Conservation (phyloP, 768 basidiomycete genomes). For the Boletus subparvulus region DNA sequence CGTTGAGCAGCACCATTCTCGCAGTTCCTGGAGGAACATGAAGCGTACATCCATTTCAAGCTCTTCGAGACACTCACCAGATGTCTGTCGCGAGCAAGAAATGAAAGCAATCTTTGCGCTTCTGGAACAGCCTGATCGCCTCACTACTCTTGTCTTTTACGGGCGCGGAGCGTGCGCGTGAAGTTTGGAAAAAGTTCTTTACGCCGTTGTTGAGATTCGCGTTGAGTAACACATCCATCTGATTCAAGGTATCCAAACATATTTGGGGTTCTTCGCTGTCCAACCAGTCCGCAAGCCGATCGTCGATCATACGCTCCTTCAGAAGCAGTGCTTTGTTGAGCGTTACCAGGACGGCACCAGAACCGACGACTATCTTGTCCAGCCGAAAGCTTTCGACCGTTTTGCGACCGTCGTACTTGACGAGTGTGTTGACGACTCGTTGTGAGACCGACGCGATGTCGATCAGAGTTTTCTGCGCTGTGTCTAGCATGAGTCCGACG, state of each 20-base stretch:
- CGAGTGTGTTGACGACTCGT: not conserved
- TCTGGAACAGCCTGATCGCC: conserved; percentile 6
- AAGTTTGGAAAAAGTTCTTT: not conserved
- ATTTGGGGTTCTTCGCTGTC: not conserved
- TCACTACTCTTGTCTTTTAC: not conserved
- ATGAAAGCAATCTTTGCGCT: not conserved
- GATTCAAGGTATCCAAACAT: conserved; percentile 6
- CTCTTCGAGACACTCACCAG: not conserved
- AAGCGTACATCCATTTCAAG: not conserved
- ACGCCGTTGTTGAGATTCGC: not conserved
- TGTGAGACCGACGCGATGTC: conserved; percentile 5
- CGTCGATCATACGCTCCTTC: not conserved
- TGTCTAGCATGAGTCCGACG: not conserved
- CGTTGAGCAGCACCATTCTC: not conserved
- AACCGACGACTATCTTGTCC: conserved; percentile 8
- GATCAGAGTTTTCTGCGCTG: not conserved
- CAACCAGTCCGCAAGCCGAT: conserved; percentile 6
- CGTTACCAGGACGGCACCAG: conserved; percentile 1
- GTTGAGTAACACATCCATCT: conserved; percentile 1
- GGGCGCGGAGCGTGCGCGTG: not conserved
- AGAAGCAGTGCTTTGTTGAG: conserved; percentile 1
- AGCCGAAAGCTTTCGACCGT: conserved; percentile 2
- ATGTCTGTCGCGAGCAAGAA: conserved; percentile 3
- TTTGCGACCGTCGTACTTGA: not conserved
- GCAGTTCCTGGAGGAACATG: not conserved